A percentile compares a stretch with the other conserved stretches of the same genome.
Conservation (phyloP, 495 filamentous ascomycete species). For the Penicillium silybi region DNA sequence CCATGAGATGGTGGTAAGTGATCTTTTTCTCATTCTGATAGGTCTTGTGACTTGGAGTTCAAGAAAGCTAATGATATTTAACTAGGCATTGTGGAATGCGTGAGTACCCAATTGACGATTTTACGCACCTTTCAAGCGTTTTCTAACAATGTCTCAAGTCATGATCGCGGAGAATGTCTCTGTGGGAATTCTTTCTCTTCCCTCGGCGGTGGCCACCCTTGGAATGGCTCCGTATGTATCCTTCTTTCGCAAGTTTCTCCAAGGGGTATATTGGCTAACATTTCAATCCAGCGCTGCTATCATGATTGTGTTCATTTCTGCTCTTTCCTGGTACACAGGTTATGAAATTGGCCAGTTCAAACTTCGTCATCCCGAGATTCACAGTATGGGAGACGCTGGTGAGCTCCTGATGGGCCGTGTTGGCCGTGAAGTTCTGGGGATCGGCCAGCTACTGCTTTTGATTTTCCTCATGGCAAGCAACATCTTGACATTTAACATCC, state of each 20-base stretch:
- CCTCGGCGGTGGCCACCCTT: slow-evolving; percentile 56
- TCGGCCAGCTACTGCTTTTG: slow-evolving; percentile 60
- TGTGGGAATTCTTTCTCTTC: slow-evolving; percentile 62
- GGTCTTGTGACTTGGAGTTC: not conserved
- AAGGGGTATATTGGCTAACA: not conserved
- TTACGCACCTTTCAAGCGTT: not conserved
- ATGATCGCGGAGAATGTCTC: slow-evolving; percentile 68
- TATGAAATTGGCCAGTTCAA: slow-evolving; percentile 38
- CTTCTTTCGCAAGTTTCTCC: not conserved
- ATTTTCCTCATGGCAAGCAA: slow-evolving; percentile 74
- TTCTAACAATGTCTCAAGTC: slow-evolving; percentile 26
- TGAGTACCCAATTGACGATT: slow-evolving; percentile 12
- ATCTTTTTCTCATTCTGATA: not conserved
- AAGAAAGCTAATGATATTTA: slow-evolving; percentile 7
- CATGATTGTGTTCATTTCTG: slow-evolving; percentile 55
- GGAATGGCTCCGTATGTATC: slow-evolving; percentile 52
- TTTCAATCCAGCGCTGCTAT: slow-evolving; percentile 36
- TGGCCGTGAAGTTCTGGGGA: slow-evolving; percentile 60
- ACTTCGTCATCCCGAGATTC: slow-evolving; percentile 44
- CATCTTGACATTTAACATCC: slow-evolving; percentile 61
- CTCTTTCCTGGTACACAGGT: slow-evolving; percentile 55
- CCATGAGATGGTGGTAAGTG: slow-evolving; percentile 44
- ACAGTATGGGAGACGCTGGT: slow-evolving; percentile 69
- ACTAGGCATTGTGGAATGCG: slow-evolving; percentile 34
- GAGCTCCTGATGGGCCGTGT: slow-evolving; percentile 59